These are phyloP conservation scores for Claviceps paspali DNA, from an alignment of 2,329 filamentous ascomycete species.

Conservation along the genomic window DNA sequence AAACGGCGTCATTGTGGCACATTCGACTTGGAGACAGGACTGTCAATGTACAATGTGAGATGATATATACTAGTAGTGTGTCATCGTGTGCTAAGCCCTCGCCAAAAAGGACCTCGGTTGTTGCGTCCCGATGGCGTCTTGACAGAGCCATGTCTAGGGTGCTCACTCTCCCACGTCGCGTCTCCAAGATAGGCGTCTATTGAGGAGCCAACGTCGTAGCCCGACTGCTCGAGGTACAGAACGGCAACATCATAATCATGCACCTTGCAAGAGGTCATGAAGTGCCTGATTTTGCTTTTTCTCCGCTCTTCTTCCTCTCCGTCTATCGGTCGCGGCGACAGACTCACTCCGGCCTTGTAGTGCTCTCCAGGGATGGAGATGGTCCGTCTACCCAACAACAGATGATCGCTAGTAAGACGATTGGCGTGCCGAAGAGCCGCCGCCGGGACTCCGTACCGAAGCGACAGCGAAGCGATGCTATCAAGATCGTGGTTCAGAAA, in stretches of 20 bases:
- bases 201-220: constrained; percentile 51
- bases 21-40: constrained; percentile 3
- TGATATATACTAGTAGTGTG: not conserved
- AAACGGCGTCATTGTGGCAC: constrained; percentile 9
- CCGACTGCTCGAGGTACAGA: constrained; percentile 56
- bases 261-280: constrained; percentile 68
- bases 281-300: constrained; percentile 56
- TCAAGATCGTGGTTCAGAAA: constrained; percentile 59
- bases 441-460: constrained; percentile 56
- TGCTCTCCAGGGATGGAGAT: constrained; percentile 56
- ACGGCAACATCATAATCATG: constrained; percentile 61
- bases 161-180: constrained; percentile 57
- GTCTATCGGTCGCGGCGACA: constrained; percentile 57
- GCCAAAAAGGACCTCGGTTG: constrained; percentile 18
- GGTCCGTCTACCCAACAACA: constrained; percentile 53
- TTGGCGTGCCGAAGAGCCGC: constrained; percentile 49
- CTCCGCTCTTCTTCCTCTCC: constrained; percentile 58
- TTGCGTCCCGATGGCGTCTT: constrained; percentile 17
- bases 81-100: constrained; percentile 9
- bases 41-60: constrained; percentile 6
- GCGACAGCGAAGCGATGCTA: constrained; percentile 49
- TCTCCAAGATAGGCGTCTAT: constrained; percentile 52
- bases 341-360: constrained; percentile 50
- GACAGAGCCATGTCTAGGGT: constrained; percentile 28
- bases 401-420: constrained; percentile 54